Percentiles rank a stretch among this genome's conserved stretches.
Conservation (phyloP, 2,329 filamentous ascomycete genomes). For the Penicillium brasilianum region DNA sequence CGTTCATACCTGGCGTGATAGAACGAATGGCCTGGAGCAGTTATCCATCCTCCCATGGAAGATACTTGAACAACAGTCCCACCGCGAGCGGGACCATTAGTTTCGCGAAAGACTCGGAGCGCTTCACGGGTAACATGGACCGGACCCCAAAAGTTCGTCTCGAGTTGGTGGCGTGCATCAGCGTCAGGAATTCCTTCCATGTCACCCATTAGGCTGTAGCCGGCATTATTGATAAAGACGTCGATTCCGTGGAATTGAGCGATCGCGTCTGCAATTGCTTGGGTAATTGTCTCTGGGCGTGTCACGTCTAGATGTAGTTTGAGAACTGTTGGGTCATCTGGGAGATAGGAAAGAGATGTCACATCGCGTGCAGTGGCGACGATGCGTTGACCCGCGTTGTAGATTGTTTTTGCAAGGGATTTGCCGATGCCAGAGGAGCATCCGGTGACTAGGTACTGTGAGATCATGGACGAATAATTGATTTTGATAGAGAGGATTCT, state of each 20-base stretch:
- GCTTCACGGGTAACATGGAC: constrained; percentile 55
- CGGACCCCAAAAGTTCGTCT: constrained; percentile 65
- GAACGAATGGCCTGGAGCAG: constrained; percentile 42
- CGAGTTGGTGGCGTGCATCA: constrained; percentile 59
- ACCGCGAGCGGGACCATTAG: constrained; percentile 35
- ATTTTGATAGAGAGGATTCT: neutral
- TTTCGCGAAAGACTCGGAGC: constrained; percentile 33
- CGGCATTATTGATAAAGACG: constrained; percentile 66
- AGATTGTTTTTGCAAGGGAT: constrained; percentile 47
- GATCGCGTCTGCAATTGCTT: constrained; percentile 48
- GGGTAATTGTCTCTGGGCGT: constrained; percentile 1
- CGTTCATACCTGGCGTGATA: constrained; percentile 41
- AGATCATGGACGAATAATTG: constrained; percentile 11
- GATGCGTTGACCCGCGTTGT: constrained; percentile 47
- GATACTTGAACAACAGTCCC: constrained; percentile 62
- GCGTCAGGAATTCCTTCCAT: constrained; percentile 59
- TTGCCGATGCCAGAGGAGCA: constrained; percentile 56
- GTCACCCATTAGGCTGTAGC: constrained; percentile 59
- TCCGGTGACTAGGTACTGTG: constrained; percentile 49
- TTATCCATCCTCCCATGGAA: constrained; percentile 55
- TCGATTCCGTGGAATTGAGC: constrained; percentile 62
- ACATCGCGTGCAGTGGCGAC: constrained; percentile 56
- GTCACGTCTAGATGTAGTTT: constrained; percentile 19
- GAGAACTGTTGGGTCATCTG: constrained; percentile 41
- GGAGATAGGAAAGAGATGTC: constrained; percentile 46